Conservation (phyloP, 192 early-diverging fungal genomes). For the Spizellomyces sp. region DNA sequence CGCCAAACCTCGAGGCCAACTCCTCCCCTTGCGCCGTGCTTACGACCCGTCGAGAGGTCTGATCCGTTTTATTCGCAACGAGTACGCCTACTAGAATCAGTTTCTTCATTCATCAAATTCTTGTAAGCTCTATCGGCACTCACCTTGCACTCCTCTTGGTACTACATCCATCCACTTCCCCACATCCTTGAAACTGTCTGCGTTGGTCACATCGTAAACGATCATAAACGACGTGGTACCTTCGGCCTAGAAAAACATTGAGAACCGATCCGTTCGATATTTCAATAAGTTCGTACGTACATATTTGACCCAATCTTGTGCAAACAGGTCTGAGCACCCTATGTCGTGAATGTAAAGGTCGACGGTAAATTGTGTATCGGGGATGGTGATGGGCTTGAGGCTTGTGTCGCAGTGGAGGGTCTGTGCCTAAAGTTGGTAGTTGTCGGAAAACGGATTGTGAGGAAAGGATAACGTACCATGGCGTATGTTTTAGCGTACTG, state of each 20-base stretch:
- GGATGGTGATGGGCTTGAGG: constrained; percentile 58
- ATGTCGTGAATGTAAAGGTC: constrained; percentile 54
- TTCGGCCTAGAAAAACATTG: constrained; percentile 28
- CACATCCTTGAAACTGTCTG: constrained; percentile 47
- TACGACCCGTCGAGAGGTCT: constrained; percentile 37
- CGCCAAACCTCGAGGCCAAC: constrained; percentile 38
- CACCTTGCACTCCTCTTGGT: too few species aligned
- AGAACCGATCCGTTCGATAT: neutral
- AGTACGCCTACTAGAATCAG: constrained; percentile 39
- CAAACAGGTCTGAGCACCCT: constrained; percentile 47
- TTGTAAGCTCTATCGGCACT: too few species aligned
- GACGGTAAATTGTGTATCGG: constrained; percentile 48
- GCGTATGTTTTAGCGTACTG: constrained; percentile 46
- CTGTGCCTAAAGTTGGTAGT: constrained; percentile 18
- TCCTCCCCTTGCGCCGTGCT: constrained; percentile 46
- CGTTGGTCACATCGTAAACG: constrained; percentile 49
- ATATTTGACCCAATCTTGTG: constrained; percentile 39
- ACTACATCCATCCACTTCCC: constrained; percentile 39
- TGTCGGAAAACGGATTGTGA: neutral
- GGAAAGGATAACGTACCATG: constrained; percentile 36
- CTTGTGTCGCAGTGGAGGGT: constrained; percentile 52
- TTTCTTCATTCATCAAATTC: neutral
- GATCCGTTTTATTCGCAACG: constrained; percentile 51
- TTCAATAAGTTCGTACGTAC: constrained; percentile 18
- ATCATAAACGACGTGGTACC: constrained; percentile 38